A percentile compares a stretch with the other conserved stretches of the same genome.
phyloP scores from a whole-genome alignment of 192 early-diverging fungal genomes.

The Rhizoclosmatium globosum region DNA sequence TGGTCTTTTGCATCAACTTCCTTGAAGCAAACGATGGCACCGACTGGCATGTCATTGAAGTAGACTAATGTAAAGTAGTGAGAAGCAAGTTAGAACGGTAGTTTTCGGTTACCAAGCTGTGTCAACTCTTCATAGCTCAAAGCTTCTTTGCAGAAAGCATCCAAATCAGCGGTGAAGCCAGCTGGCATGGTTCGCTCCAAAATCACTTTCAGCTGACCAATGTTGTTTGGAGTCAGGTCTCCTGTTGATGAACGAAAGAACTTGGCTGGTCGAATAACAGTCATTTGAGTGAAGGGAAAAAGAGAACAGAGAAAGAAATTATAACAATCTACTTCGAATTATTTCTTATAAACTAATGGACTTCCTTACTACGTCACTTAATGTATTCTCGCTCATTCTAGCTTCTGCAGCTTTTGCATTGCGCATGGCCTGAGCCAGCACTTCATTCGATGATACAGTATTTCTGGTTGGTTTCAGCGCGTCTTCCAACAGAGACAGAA shows the following conservation, averaged over 20 bases:
- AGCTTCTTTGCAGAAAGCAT: conserved; percentile 26
- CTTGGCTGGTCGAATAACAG: conserved; percentile 23
- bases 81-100: neutral
- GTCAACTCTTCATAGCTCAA: conserved; percentile 19
- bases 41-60: conserved; percentile 45
- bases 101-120: conserved; percentile 21
- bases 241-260: conserved; percentile 23
- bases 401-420: too few relatives aligned
- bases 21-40: conserved; percentile 26
- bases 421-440: too few relatives aligned
- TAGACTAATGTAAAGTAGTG: neutral
- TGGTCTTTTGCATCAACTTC: conserved; percentile 12
- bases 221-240: conserved; percentile 39
- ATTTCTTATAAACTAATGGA: too few relatives aligned
- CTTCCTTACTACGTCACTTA: too few relatives aligned
- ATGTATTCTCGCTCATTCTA: too few relatives aligned
- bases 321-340: too few relatives aligned
- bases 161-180: neutral
- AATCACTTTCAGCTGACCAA: conserved; percentile 37
- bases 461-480: neutral
- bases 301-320: neutral
- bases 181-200: conserved; percentile 9
- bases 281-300: neutral
- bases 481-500: neutral
- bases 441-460: too few relatives aligned